These are phyloP conservation scores for Lagenaria siceraria DNA, from an alignment of 306 rosid species.

Conservation along the genomic window DNA sequence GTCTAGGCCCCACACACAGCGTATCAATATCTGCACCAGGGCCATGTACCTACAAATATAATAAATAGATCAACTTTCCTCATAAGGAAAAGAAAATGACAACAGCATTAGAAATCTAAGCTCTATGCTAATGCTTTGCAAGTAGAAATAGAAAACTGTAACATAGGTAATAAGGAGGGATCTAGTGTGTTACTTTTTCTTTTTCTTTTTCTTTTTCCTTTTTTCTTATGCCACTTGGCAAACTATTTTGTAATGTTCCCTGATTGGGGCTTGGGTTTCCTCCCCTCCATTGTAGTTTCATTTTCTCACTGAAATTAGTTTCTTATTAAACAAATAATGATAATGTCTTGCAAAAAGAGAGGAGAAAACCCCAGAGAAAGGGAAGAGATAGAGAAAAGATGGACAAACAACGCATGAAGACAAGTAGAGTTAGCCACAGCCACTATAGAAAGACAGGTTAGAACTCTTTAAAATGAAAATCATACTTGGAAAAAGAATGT, in stretches of 20 bases:
- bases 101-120: background rate
- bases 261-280: background rate
- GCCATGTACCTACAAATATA: slow-evolving; percentile 69
- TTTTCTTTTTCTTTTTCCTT: background rate
- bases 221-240: background rate
- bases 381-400: no score
- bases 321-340: background rate
- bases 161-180: background rate
- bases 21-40: slow-evolving; percentile 98
- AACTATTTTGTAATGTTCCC: background rate
- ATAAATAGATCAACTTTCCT: background rate
- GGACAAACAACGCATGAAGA: no score
- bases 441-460: no score
- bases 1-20: slow-evolving; percentile 95
- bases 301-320: background rate
- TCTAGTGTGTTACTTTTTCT: background rate
- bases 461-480: no score
- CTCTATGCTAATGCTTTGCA: background rate
- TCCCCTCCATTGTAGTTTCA: background rate
- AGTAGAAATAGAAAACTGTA: background rate
- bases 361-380: background rate
- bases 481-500: no score
- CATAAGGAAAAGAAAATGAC: background rate
- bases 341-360: background rate
- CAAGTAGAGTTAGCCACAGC: no score